These are phyloP conservation scores for Ganoderma resinaceum DNA, from an alignment of 1,284 basidiomycete species.

Conservation along the genomic window DNA sequence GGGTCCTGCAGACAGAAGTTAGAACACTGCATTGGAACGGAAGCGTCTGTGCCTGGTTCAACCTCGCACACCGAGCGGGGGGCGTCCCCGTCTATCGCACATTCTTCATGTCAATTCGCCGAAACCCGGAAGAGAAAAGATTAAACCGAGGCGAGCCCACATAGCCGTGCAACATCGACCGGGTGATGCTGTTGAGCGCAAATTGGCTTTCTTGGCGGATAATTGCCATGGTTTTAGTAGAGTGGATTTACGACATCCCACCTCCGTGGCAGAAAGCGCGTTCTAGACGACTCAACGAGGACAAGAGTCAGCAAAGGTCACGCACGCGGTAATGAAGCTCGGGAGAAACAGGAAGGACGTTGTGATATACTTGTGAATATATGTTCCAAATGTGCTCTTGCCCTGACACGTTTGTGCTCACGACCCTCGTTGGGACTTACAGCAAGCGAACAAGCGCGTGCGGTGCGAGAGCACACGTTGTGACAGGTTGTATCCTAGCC, in stretches of 20 bases:
- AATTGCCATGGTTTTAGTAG: background rate
- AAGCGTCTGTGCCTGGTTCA: constrained; percentile 2
- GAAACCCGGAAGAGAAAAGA: background rate
- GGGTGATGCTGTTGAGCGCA: background rate
- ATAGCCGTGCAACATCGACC: background rate
- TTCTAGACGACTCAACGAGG: background rate
- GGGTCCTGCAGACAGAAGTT: constrained; percentile 1
- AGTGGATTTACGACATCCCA: background rate
- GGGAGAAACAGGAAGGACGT: constrained; percentile 1
- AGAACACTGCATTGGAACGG: background rate
- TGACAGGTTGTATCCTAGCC: background rate
- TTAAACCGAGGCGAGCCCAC: background rate
- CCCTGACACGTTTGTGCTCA: background rate
- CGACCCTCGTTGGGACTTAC: constrained; percentile 2
- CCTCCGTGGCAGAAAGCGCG: background rate
- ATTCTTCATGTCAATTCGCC: constrained; percentile 4
- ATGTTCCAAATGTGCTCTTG: background rate
- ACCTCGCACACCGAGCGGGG: background rate
- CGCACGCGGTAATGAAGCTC: background rate
- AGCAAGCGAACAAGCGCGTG: background rate
- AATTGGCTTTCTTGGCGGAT: background rate
- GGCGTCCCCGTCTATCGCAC: background rate
- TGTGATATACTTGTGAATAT: too few species aligned
- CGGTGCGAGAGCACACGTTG: background rate
- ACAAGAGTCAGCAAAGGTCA: background rate